A percentile compares a stretch with the other conserved stretches of the same genome.
Conservation (phyloP, 495 filamentous ascomycete genomes). For the Echria macrotheca region DNA sequence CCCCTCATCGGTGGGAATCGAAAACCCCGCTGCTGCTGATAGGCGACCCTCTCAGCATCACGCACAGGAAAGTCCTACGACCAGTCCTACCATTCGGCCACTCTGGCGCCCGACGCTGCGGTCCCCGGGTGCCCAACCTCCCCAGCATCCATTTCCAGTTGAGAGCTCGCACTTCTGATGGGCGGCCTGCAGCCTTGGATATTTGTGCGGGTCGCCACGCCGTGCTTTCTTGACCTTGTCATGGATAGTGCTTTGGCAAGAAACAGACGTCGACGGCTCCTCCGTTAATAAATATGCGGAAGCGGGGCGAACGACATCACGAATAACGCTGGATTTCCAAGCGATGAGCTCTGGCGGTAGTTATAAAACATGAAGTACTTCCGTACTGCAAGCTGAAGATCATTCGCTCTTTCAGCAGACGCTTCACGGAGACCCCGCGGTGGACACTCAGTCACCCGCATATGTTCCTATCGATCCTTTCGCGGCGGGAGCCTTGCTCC, state of each 20-base stretch:
- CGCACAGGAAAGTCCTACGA: slow-evolving; percentile 14
- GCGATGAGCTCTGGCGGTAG: too few relatives aligned
- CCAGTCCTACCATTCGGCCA: not conserved
- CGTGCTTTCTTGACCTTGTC: too few relatives aligned
- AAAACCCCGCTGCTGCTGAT: too few relatives aligned
- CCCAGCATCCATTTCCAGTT: not conserved
- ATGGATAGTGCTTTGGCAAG: too few relatives aligned
- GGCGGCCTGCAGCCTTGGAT: too few relatives aligned
- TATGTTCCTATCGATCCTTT: not conserved
- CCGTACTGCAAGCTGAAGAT: not conserved
- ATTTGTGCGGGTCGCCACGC: too few relatives aligned
- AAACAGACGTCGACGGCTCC: too few relatives aligned
- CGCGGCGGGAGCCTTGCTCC: not conserved
- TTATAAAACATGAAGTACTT: not conserved
- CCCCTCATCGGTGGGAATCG: too few relatives aligned
- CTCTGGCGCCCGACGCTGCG: not conserved
- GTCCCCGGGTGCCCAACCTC: not conserved
- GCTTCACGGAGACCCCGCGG: not conserved
- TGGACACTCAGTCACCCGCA: not conserved
- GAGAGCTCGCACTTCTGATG: too few relatives aligned
- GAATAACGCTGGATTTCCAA: too few relatives aligned
- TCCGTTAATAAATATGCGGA: too few relatives aligned
- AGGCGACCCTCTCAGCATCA: slow-evolving; percentile 13
- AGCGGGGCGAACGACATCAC: too few relatives aligned
- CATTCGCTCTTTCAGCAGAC: not conserved